Conservation (phyloP, 140 eudicot genomes). For the Erigeron philadelphicus region DNA sequence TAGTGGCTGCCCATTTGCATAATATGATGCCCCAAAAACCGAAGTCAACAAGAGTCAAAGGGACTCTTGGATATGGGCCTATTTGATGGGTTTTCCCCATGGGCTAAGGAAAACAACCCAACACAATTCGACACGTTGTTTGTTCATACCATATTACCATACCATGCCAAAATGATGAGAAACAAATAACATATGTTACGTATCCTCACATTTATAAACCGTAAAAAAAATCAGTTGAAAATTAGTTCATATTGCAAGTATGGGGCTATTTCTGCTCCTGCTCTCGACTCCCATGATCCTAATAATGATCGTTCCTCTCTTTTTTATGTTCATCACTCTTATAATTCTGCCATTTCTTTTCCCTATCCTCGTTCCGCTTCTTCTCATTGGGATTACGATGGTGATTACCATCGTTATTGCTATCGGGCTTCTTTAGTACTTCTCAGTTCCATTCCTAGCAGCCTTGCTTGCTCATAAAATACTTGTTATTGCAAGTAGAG, state of each 20-base stretch:
- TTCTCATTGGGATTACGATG: not conserved
- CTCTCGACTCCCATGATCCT: not conserved
- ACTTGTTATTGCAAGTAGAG: too few relatives aligned
- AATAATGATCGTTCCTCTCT: not conserved
- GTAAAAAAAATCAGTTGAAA: not conserved
- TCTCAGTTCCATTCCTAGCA: too few relatives aligned
- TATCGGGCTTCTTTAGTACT: not conserved
- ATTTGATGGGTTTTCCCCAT: too few relatives aligned
- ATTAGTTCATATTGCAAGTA: not conserved
- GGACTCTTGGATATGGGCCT: too few relatives aligned
- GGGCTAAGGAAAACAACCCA: too few relatives aligned
- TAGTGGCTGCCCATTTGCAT: too few relatives aligned
- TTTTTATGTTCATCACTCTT: not conserved
- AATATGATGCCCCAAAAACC: too few relatives aligned
- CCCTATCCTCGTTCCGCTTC: not conserved
- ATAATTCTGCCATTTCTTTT: not conserved
- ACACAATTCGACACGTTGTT: not conserved
- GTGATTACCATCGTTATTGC: not conserved
- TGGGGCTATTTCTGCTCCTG: constrained; percentile 5
- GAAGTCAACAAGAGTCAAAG: too few relatives aligned
- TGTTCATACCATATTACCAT: not conserved
- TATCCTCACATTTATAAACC: not conserved
- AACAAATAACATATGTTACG: not conserved
- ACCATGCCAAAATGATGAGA: not conserved
- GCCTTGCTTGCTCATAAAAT: too few relatives aligned